Conservation (phyloP, 2,329 filamentous ascomycete species). For the Botrytis cinerea region DNA sequence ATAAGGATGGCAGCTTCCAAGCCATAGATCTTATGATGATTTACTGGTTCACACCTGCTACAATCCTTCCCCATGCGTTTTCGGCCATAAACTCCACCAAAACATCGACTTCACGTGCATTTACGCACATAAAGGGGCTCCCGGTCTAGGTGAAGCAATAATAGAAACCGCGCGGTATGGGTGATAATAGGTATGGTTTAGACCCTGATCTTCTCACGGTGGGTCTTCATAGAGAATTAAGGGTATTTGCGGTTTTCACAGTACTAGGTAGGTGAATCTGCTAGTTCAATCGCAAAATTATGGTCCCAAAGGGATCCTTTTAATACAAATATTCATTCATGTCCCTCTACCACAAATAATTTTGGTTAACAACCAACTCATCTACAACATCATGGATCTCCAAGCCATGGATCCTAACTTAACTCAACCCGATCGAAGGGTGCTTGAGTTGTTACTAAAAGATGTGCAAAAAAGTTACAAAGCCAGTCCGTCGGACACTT, state of each 20-base stretch:
- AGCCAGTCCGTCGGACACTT: background rate
- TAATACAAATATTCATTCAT: conserved; percentile 14
- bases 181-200: background rate
- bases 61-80: background rate
- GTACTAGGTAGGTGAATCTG: conserved; percentile 7
- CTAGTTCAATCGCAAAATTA: conserved; percentile 19
- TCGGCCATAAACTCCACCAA: background rate
- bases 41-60: background rate
- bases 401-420: conserved; percentile 22
- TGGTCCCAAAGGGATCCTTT: conserved; percentile 2
- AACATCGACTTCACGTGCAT: background rate
- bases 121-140: conserved; percentile 5
- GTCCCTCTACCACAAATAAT: background rate
- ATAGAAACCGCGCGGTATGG: conserved; percentile 2
- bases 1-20: background rate
- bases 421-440: conserved; percentile 23
- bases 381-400: conserved; percentile 19
- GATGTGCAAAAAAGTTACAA: conserved; percentile 15
- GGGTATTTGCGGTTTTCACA: conserved; percentile 4
- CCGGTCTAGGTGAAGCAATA: conserved; percentile 2
- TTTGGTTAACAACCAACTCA: conserved; percentile 15
- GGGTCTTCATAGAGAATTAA: conserved; percentile 3
- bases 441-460: conserved; percentile 19
- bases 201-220: conserved; percentile 12
- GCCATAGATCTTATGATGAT: background rate